phyloP scores from a whole-genome alignment of 768 basidiomycete genomes.

The Leucocoprinus leucothites region DNA sequence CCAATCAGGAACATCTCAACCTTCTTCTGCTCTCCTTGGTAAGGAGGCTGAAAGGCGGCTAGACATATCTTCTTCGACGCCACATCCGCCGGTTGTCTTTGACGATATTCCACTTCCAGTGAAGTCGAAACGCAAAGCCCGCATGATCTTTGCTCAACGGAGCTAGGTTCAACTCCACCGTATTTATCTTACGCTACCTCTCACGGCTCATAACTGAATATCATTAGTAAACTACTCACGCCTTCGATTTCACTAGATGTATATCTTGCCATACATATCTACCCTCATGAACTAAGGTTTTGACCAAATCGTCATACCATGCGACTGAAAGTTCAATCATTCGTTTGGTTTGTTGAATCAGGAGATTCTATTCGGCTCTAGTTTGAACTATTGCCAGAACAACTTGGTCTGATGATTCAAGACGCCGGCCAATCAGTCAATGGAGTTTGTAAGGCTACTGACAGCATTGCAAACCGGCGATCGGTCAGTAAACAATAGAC shows the following conservation, averaged over 20 bases:
- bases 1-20: background rate
- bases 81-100: slow-evolving; percentile 1
- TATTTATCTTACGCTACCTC: background rate
- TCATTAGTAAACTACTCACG: background rate
- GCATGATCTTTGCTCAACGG: slow-evolving; percentile 5
- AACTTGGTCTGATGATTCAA: background rate
- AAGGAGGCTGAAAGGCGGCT: background rate
- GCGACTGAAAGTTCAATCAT: too few species aligned
- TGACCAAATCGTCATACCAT: too few species aligned
- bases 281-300: background rate
- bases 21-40: background rate
- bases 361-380: too few species aligned
- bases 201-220: background rate
- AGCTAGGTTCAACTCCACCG: background rate
- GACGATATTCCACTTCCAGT: slow-evolving; percentile 11
- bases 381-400: background rate
- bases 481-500: background rate
- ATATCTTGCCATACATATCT: background rate
- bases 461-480: background rate
- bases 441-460: background rate
- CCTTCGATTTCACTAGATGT: background rate
- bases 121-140: slow-evolving; percentile 10
- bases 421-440: background rate
- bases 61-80: background rate
- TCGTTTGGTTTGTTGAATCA: too few species aligned